Percentiles rank a stretch among this genome's conserved stretches.
Conservation (phyloP, 1,284 basidiomycete genomes). For the Ceratobasidium sp. region DNA sequence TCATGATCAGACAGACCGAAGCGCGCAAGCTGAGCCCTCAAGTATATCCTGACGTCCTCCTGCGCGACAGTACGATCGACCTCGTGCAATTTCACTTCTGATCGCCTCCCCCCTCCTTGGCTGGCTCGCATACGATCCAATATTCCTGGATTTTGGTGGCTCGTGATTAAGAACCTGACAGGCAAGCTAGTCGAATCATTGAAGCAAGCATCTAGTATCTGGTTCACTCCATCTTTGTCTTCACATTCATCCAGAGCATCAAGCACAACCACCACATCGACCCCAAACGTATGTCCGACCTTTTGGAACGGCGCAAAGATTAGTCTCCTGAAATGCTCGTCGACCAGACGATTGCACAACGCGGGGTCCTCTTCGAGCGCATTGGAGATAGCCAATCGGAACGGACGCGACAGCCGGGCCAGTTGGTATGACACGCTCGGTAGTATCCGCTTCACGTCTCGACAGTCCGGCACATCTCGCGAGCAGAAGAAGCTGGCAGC, state of each 20-base stretch:
- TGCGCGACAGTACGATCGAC: no score
- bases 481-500: no score
- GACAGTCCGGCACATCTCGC: no score
- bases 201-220: no score
- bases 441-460: no score
- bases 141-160: slow-evolving; percentile 1
- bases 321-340: neutral
- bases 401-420: no score
- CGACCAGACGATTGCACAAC: neutral
- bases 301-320: neutral
- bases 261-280: slow-evolving; percentile 5
- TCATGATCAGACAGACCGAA: neutral
- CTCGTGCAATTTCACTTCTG: neutral
- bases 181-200: no score
- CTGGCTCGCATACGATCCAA: neutral
- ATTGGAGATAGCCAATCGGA: neutral
- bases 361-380: neutral
- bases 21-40: neutral
- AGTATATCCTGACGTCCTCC: no score
- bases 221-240: no score
- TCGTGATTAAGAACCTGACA: neutral
- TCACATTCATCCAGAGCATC: slow-evolving; percentile 35
- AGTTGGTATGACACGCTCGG: no score
- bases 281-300: neutral
- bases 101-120: no score